Conservation (phyloP, 176 grass and related monocot species). For the Aegilops sharonensis region DNA sequence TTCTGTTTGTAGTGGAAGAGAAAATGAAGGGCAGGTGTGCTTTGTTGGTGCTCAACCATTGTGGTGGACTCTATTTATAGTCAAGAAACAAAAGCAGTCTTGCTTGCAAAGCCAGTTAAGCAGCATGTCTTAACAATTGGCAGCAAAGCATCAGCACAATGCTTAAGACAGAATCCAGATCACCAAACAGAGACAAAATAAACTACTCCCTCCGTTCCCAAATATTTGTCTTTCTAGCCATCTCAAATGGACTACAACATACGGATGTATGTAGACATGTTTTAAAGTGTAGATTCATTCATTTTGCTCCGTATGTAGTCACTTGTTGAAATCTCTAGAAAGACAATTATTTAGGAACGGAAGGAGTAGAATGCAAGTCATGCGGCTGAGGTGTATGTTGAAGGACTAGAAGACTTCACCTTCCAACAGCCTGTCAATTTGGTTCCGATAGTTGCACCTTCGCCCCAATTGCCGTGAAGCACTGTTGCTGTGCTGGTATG, state of each 20-base stretch:
- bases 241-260: no score
- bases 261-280: no score
- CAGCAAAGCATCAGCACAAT: constrained; percentile 11
- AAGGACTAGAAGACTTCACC: constrained; percentile 9
- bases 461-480: background rate
- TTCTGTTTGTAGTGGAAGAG: constrained; percentile 13
- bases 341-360: no score
- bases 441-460: background rate
- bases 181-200: background rate
- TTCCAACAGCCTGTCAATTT: constrained; percentile 18
- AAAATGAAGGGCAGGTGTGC: background rate
- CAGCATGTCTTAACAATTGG: background rate
- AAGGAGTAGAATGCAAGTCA: background rate
- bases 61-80: constrained; percentile 28
- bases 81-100: constrained; percentile 6
- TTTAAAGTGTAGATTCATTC: no score
- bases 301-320: no score
- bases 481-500: constrained; percentile 19
- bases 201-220: background rate
- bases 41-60: constrained; percentile 16
- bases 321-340: no score
- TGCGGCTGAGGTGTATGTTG: background rate
- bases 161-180: background rate
- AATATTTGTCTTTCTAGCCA: no score
- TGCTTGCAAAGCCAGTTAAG: background rate